Base-by-base conservation (phyloP, 2,329 filamentous ascomycete species). In the Beauveria rudraprayagi region DNA sequence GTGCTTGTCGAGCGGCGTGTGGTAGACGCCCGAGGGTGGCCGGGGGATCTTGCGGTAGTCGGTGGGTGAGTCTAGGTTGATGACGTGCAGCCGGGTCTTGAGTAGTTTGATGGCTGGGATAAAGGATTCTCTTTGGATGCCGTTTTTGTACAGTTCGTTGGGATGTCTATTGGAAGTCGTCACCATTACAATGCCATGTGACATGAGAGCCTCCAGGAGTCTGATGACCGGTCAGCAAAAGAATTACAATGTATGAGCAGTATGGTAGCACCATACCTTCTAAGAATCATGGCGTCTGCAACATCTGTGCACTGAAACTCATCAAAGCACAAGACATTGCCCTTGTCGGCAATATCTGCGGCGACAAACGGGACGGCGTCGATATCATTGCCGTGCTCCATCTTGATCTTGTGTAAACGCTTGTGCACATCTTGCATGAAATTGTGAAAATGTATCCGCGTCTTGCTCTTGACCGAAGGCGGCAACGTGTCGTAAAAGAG, bases 241-340 rank as follows among this genome's bases (percentile, higher is more conserved):
- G 16, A 16, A 14, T 4, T 10, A 8, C n/a, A 37, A 16, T 10
- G 26, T 9, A 28, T 44, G 19, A 1, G 6, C 22, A 7, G 26
- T 14, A 41, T 16, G 22, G 14, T 14, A 17, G 43, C 41, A n/a
- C 14, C 73, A 54, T 73, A 86, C 80, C 90, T 83, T 68, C 94
- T 83, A 67, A 99, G 73, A 68, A 99, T 99, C 94, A 99, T 99
- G 67, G 94, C 94, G 77, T 97, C 93, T 17, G 94, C 94, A 37
- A 99, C 93, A 75, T 99, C 94, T 44, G 94, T 99, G 71, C 92
- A 97, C 72, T 99, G 94, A 71, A 99, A 99, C 77, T 99, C 94
- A 74, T 99, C 94, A 71, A 99, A 99, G 74, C 94, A 99, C 46
- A 99, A 79, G 28, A 99, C 91, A 61, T 89, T 91, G 40, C 87